Evolutionary conservation across 129 eudicot genomes (phyloP).

Genomic region (Flaveria robusta): DNA sequence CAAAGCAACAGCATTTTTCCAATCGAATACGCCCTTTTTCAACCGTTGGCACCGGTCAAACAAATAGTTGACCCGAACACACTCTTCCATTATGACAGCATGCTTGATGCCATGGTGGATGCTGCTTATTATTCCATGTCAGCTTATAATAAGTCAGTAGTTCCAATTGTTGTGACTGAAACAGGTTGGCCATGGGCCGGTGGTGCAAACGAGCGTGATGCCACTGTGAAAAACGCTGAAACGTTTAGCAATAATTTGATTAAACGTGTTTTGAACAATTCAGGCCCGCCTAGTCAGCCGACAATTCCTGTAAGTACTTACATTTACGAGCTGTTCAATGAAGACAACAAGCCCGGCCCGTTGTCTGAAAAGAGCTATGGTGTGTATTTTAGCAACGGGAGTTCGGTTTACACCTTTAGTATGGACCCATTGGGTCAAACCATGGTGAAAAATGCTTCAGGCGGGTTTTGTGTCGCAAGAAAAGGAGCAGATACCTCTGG

Average conservation of each 20-base stretch:
- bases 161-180: constrained; percentile 76
- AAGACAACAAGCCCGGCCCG: constrained; percentile 68
- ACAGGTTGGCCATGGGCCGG: constrained; percentile 93
- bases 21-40: constrained; percentile 73
- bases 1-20: constrained; percentile 68
- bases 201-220: constrained; percentile 75
- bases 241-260: constrained; percentile 62
- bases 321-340: constrained; percentile 81
- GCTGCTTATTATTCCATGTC: constrained; percentile 72
- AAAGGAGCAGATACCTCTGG: constrained; percentile 52
- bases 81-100: constrained; percentile 69
- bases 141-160: constrained; percentile 48
- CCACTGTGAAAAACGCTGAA: constrained; percentile 65
- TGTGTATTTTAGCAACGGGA: constrained; percentile 63
- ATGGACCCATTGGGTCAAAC: constrained; percentile 31
- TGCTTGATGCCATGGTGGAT: constrained; percentile 94
- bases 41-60: constrained; percentile 57
- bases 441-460: constrained; percentile 47
- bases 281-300: constrained; percentile 82
- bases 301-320: constrained; percentile 61
- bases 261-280: constrained; percentile 57
- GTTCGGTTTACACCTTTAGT: constrained; percentile 56
- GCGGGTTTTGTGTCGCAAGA: constrained; percentile 65
- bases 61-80: constrained; percentile 91
- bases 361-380: constrained; percentile 76